Conservation (phyloP, 306 rosid genomes). For the Begonia loranthoides region DNA sequence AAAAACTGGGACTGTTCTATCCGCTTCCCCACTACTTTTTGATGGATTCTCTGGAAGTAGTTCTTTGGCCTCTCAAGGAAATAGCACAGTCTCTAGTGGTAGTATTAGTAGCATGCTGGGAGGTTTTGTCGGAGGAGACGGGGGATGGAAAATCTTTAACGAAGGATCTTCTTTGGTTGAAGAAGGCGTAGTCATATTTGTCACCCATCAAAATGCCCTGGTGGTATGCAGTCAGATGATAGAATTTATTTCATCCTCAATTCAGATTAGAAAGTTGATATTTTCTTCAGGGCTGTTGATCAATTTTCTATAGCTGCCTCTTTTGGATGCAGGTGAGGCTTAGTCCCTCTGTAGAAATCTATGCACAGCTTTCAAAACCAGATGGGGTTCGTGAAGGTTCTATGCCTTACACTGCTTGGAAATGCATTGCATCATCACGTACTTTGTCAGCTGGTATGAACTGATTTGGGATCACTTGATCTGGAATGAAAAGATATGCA, state of each 20-base stretch:
- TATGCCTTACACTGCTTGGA: conserved; percentile 98
- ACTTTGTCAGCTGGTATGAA: conserved; percentile 12
- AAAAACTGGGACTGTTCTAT: conserved; percentile 70
- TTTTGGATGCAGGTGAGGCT: conserved; percentile 55
- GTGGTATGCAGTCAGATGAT: conserved; percentile 77
- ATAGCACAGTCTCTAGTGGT: conserved; percentile 42
- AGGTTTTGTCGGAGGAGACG: conserved; percentile 91
- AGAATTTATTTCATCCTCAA: conserved; percentile 21
- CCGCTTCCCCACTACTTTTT: conserved; percentile 80
- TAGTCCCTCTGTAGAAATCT: conserved; percentile 58
- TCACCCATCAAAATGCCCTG: conserved; percentile 82
- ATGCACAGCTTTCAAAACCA: conserved; percentile 71
- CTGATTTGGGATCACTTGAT: neutral
- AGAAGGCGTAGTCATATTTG: conserved; percentile 91
- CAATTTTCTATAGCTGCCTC: conserved; percentile 11
- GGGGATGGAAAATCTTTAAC: conserved; percentile 93
- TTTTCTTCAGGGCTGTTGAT: conserved; percentile 12
- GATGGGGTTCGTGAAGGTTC: conserved; percentile 91
- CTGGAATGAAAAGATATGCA: too few relatives aligned
- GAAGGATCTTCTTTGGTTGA: conserved; percentile 76
- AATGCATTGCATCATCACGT: conserved; percentile 40
- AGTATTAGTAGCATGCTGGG: conserved; percentile 91
- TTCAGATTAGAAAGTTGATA: conserved; percentile 18
- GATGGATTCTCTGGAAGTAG: conserved; percentile 59
- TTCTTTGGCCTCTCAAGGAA: conserved; percentile 43